Evolutionary conservation across 768 basidiomycete genomes (phyloP), one percentile per base, ranked within the genome.

Genomic region (Pleurotus sapidus): DNA sequence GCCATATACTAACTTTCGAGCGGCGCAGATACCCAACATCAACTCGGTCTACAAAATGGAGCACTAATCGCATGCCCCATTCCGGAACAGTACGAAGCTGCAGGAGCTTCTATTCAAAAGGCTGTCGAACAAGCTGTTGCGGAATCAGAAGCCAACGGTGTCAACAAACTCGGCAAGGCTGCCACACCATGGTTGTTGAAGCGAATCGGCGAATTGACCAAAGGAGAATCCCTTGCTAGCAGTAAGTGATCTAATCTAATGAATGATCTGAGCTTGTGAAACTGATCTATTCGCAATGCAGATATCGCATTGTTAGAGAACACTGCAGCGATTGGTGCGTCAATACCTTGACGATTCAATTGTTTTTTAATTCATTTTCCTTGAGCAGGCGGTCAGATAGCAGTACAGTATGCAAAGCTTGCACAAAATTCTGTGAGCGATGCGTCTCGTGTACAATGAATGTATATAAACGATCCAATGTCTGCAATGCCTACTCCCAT

Each of bases 151-250:
- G 79, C 82, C 57, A 88, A 87, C 60, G 93, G 95, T 2, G 75
- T 96, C 46, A 88, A 82, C 64, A 84, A 77, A 63, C 75, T 79
- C 15, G 97, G 97, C 2, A 98, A 97, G 64, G 91, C 93, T 59
- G 94, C 83, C 5, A 99, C 97, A 1, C 97, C 97, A 5, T 98
- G 96, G 96, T 75, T 99, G 8, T 76, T 99, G 27, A 77, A 80
- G 45, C 85, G 96, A 27, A 87, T 98, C 1, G 80, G 81, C 14
- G 89, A 96, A 67, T 76, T 98, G 48, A 93, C 90, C 0, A 66
- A 80, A 30, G 93, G 93, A 2, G 77, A 77, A 59, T 93, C 93
- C 4, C 72, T 97, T 20, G 51, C 38, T 4, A 62, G 48, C 55
- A 62, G 60, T 61, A 38, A n/a, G 60, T 45, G 17, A 6, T 37